Percentiles rank a stretch among this genome's conserved stretches.
Evolutionary conservation across 106 monocot genomes (phyloP).

Genomic region (Allium cepa): DNA sequence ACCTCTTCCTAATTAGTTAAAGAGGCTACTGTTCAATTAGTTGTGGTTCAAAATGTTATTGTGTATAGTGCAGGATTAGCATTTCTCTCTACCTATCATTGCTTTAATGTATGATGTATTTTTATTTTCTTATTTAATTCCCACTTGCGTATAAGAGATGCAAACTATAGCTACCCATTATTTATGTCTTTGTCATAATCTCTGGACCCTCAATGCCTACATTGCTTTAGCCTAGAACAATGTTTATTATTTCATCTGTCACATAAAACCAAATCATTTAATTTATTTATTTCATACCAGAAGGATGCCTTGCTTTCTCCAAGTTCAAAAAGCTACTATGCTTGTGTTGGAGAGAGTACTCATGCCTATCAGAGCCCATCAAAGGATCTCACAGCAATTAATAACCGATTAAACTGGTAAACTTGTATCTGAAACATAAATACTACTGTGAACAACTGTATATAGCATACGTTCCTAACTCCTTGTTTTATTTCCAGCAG

Average conservation of each 20-base stretch:
- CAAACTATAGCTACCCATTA: neutral
- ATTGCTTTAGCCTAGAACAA: too few species aligned
- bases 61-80: too few species aligned
- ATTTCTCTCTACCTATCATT: too few species aligned
- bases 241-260: too few species aligned
- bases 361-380: constrained; percentile 95
- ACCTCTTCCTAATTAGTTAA: too few species aligned
- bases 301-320: constrained; percentile 86
- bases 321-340: constrained; percentile 93
- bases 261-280: too few species aligned
- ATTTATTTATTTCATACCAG: constrained; percentile 15
- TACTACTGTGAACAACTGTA: neutral
- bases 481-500: constrained; percentile 11
- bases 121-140: too few species aligned
- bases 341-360: constrained; percentile 94
- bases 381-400: constrained; percentile 79
- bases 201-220: neutral
- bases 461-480: neutral
- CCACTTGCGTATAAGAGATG: too few species aligned
- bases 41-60: too few species aligned
- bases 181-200: neutral
- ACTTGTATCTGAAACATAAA: neutral
- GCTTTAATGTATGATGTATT: too few species aligned
- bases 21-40: too few species aligned
- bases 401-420: constrained; percentile 75